These are phyloP conservation scores for Vaccinium macrocarpon DNA, from an alignment of 148 eudicot genomes.

Conservation along the genomic window DNA sequence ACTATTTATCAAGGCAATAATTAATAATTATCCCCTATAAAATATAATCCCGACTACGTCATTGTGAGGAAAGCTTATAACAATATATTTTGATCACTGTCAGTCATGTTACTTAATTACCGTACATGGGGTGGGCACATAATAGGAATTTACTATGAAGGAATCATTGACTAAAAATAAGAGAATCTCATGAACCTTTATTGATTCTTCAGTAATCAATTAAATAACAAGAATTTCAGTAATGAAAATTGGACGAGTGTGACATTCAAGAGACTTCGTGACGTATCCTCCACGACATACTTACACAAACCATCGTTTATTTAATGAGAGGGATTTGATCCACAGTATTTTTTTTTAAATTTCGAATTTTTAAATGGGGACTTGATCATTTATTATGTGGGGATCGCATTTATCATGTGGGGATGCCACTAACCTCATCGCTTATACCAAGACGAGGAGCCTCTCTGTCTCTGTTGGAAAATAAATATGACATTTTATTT, in stretches of 20 bases:
- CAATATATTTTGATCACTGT: too few species aligned
- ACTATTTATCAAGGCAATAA: too few species aligned
- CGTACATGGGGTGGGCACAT: too few species aligned
- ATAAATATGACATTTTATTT: too few species aligned
- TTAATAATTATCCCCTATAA: not conserved
- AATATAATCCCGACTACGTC: not conserved
- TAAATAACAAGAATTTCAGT: not conserved
- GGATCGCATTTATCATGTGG: too few species aligned
- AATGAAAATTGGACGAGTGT: not conserved
- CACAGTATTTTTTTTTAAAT: too few species aligned
- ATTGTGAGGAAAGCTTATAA: not conserved
- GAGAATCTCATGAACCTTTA: not conserved
- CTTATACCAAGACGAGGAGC: too few species aligned
- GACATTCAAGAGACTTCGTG: not conserved
- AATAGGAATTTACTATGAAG: not conserved
- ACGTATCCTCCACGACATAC: slow-evolving; percentile 6
- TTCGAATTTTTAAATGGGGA: too few species aligned
- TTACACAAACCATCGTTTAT: not conserved
- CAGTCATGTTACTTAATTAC: too few species aligned
- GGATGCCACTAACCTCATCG: too few species aligned
- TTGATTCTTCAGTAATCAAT: not conserved
- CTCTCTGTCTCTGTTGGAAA: too few species aligned
- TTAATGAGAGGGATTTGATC: not conserved
- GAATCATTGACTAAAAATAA: not conserved
- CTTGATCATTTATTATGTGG: too few species aligned